Conservation (phyloP, 306 rosid genomes). For the Quercus cerris region DNA sequence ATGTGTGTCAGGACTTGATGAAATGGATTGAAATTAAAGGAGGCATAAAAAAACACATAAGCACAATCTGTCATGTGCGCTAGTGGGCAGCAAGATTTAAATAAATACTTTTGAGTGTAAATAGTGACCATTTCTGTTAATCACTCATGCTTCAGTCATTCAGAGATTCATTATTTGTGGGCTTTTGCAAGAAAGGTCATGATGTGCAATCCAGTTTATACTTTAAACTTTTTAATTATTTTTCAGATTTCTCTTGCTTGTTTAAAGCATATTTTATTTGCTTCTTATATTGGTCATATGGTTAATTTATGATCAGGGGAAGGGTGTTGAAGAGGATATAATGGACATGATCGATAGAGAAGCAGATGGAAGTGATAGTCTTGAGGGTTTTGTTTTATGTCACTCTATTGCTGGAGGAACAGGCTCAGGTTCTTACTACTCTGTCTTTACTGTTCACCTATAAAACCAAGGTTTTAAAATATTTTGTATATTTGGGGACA, state of each 20-base stretch:
- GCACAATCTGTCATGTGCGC: no score
- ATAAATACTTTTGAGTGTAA: background rate
- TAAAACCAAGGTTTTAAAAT: no score
- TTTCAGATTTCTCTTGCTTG: background rate
- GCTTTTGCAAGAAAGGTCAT: background rate
- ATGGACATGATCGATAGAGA: slow-evolving; percentile 99
- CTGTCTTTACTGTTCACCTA: no score
- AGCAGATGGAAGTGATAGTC: slow-evolving; percentile 99
- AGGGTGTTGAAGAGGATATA: slow-evolving; percentile 96
- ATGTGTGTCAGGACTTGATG: no score
- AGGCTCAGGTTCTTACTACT: no score
- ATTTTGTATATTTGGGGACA: background rate
- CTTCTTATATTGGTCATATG: background rate
- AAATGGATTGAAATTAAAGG: no score
- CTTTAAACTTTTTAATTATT: no score
- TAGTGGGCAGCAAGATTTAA: no score
- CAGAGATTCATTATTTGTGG: background rate
- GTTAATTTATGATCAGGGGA: slow-evolving; percentile 60
- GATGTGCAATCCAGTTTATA: background rate
- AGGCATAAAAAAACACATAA: no score
- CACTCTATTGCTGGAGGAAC: slow-evolving; percentile 2
- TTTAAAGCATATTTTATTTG: background rate
- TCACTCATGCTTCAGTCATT: background rate
- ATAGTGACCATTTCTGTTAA: background rate
- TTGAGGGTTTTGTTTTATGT: slow-evolving; percentile 97